Percentiles rank a stretch among this genome's conserved stretches.
phyloP scores from a whole-genome alignment of 106 monocot genomes.

The Phalaenopsis equestris region DNA sequence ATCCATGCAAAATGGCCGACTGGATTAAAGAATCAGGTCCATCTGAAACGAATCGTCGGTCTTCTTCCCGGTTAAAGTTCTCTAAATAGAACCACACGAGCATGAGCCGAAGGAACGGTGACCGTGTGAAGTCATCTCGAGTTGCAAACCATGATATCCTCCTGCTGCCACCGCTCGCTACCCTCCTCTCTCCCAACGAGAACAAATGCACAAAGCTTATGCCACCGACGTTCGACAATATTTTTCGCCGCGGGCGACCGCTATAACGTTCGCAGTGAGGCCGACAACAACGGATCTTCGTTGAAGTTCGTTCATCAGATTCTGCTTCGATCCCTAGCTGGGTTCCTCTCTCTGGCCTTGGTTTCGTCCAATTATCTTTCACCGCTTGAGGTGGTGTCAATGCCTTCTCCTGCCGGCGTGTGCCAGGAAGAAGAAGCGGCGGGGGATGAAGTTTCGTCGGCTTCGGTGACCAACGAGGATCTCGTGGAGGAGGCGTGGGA shows the following conservation, averaged over 20 bases:
- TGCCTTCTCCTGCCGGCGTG: constrained; percentile 8
- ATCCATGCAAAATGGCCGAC: no score
- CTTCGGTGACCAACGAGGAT: constrained; percentile 50
- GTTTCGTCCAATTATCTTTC: constrained; percentile 19
- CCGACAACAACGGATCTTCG: constrained; percentile 4
- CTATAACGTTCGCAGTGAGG: neutral
- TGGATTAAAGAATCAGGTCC: no score
- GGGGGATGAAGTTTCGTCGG: constrained; percentile 15
- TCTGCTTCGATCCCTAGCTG: constrained; percentile 21
- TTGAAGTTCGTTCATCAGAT: constrained; percentile 18
- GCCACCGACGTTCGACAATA: neutral
- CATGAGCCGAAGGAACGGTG: neutral
- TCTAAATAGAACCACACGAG: no score
- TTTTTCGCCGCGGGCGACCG: neutral
- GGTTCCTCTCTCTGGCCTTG: constrained; percentile 25
- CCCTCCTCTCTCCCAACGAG: neutral
- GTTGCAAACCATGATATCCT: neutral
- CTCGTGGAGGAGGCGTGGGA: constrained; percentile 98
- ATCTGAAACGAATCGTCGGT: no score
- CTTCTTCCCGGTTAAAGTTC: no score
- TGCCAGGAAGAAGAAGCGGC: constrained; percentile 28
- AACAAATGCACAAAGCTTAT: neutral
- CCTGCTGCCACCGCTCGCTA: neutral
- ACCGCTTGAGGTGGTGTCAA: constrained; percentile 8
- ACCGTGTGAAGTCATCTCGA: neutral